Conservation (phyloP, 306 rosid species). For the Glycine latifolia region DNA sequence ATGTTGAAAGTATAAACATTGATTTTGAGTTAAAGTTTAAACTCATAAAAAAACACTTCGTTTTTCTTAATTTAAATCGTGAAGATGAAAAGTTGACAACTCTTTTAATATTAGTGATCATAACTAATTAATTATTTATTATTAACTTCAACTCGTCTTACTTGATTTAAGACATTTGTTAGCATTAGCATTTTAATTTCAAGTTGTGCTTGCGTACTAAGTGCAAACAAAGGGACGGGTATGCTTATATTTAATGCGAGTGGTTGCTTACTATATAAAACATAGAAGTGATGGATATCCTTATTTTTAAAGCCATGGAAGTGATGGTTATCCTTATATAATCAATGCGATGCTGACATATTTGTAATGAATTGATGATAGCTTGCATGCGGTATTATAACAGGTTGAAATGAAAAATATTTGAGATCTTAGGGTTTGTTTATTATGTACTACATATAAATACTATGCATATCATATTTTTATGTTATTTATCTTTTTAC, state of each 20-base stretch:
- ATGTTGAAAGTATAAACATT: too few species aligned
- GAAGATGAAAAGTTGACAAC: too few species aligned
- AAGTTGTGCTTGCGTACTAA: background rate
- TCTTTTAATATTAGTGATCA: too few species aligned
- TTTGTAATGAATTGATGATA: background rate
- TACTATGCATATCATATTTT: too few species aligned
- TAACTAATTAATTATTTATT: too few species aligned
- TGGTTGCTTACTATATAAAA: background rate
- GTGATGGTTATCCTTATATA: background rate
- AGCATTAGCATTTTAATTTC: background rate
- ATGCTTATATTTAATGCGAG: background rate
- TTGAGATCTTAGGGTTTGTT: background rate
- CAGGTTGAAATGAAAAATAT: background rate
- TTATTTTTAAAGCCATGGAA: background rate
- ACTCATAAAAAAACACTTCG: too few species aligned
- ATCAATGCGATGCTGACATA: background rate
- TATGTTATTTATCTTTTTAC: too few species aligned
- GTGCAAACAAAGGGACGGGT: background rate
- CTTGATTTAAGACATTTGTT: background rate
- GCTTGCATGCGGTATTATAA: background rate
- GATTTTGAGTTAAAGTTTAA: too few species aligned
- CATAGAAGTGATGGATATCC: conserved; percentile 1
- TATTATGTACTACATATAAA: too few species aligned
- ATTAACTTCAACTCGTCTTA: too few species aligned
- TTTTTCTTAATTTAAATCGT: too few species aligned